Percentiles rank a stretch among this genome's conserved stretches.
These are phyloP conservation scores for Colletotrichum tanaceti DNA, from an alignment of 2,329 filamentous ascomycete genomes.

Conservation along the genomic window DNA sequence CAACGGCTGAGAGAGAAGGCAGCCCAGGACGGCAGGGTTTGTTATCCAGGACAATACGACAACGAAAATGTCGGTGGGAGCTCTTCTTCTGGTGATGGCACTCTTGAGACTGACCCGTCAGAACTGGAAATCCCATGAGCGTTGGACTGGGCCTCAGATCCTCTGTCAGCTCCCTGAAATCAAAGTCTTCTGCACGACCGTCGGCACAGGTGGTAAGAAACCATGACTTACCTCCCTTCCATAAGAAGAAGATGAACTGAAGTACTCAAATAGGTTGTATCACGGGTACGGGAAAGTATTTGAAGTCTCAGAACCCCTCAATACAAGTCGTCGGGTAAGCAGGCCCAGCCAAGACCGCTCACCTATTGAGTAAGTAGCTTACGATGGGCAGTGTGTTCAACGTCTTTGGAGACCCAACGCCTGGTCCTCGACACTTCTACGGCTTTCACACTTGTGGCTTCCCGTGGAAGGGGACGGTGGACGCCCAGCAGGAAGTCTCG, in stretches of 20 bases:
- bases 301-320: conserved; percentile 21
- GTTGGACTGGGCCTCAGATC: conserved; percentile 41
- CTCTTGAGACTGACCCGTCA: neutral
- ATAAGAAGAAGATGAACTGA: neutral
- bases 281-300: conserved; percentile 13
- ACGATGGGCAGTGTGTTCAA: conserved; percentile 15
- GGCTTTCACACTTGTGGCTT: conserved; percentile 25
- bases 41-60: conserved; percentile 51
- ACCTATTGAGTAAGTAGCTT: too few relatives aligned
- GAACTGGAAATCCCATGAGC: conserved; percentile 41
- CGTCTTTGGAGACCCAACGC: conserved; percentile 25
- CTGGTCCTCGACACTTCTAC: conserved; percentile 22
- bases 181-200: conserved; percentile 26
- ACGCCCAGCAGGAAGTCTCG: conserved; percentile 14
- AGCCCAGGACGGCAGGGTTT: conserved; percentile 44
- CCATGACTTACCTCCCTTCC: fast-evolving
- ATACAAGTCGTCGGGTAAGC: conserved; percentile 19
- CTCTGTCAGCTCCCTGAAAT: conserved; percentile 24
- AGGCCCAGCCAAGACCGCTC: neutral
- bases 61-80: conserved; percentile 47
- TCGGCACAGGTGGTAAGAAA: conserved; percentile 19
- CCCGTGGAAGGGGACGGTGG: conserved; percentile 28
- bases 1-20: conserved; percentile 45
- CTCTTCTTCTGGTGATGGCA: too few relatives aligned
- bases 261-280: conserved; percentile 6